Evolutionary conservation across 805 yeast genomes (phyloP).

Genomic region (Kuraishia cidri): DNA sequence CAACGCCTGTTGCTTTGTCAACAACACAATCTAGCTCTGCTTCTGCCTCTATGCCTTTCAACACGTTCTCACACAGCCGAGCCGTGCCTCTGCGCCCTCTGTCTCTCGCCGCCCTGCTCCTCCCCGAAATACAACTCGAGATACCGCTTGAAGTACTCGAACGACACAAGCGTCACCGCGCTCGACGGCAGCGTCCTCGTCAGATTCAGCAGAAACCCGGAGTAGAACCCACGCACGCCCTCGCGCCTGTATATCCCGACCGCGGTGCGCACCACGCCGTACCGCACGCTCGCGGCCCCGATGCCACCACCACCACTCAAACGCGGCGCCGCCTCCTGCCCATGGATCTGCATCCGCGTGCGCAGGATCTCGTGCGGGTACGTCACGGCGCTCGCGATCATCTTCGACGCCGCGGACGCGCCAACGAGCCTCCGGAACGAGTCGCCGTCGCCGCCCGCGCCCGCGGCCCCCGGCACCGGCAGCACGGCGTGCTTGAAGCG

Average conservation of each 20-base stretch:
- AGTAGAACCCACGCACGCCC: constrained; percentile 77
- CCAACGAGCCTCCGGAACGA: constrained; percentile 34
- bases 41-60: no score
- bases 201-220: constrained; percentile 81
- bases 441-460: constrained; percentile 6
- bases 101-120: no score
- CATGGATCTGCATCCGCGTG: constrained; percentile 73
- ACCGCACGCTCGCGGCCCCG: constrained; percentile 2
- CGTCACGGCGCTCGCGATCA: constrained; percentile 81
- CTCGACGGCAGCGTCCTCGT: constrained; percentile 90
- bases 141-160: constrained; percentile 67
- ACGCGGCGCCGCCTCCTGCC: constrained; percentile 7
- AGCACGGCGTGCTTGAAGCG: constrained; percentile 37
- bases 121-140: no score
- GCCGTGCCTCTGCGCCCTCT: no score
- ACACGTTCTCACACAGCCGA: no score
- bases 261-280: not conserved
- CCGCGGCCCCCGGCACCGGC: not conserved
- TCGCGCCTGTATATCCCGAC: constrained; percentile 43
- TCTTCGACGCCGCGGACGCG: constrained; percentile 78
- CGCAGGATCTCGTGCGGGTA: constrained; percentile 95
- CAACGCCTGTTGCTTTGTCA: no score
- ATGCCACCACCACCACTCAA: no score
- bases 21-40: no score
- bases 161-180: constrained; percentile 91